Conservation (phyloP, 345 rosid species). For the Hypericum perforatum region DNA sequence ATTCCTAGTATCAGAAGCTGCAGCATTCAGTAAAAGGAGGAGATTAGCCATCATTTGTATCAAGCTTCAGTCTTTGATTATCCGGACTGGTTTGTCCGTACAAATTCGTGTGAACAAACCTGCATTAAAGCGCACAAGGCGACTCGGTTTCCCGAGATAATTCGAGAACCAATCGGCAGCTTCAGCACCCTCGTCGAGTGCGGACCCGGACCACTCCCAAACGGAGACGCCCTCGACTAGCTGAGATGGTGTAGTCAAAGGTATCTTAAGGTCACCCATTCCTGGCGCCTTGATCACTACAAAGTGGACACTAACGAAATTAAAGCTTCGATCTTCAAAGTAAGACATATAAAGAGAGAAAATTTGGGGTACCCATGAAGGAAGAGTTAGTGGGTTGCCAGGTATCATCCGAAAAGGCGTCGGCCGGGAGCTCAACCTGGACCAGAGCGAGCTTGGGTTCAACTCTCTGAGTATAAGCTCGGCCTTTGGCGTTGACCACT, state of each 20-base stretch:
- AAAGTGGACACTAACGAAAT: background rate
- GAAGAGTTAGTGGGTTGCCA: conserved; percentile 53
- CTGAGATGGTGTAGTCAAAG: conserved; percentile 35
- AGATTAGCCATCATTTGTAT: too few relatives aligned
- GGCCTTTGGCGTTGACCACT: conserved; percentile 55
- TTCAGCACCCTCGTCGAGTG: conserved; percentile 81
- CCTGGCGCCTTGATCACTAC: conserved; percentile 76
- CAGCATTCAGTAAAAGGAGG: conserved; percentile 7
- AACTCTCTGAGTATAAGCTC: conserved; percentile 80
- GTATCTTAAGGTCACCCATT: conserved; percentile 54
- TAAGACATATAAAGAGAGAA: too few relatives aligned
- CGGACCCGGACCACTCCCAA: conserved; percentile 95
- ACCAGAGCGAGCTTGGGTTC: conserved; percentile 87
- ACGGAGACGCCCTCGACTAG: conserved; percentile 53
- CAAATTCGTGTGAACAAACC: conserved; percentile 25
- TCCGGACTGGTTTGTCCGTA: too few relatives aligned
- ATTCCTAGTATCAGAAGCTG: conserved; percentile 54
- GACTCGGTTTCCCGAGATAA: conserved; percentile 65
- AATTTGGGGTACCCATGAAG: conserved; percentile 61
- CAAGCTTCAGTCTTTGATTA: too few relatives aligned
- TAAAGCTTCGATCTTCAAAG: background rate
- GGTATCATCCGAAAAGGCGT: conserved; percentile 43
- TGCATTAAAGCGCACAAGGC: conserved; percentile 70
- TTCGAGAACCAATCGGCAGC: conserved; percentile 75
- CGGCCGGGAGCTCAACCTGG: conserved; percentile 44